Base-by-base conservation (phyloP, 2,329 filamentous ascomycete species). In the Colletotrichum eremochloae region DNA sequence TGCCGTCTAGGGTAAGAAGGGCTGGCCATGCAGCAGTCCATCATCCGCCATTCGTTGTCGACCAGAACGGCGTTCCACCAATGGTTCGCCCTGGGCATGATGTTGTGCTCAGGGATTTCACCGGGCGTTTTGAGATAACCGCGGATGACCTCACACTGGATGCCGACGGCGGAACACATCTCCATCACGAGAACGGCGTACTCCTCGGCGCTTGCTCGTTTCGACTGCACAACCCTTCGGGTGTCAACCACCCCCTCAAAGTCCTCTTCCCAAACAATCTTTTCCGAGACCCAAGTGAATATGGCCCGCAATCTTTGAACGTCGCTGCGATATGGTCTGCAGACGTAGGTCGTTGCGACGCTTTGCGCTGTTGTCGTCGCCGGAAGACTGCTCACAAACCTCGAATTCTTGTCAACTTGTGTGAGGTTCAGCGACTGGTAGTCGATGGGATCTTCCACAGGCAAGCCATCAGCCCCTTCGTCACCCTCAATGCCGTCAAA, bases 61-160 rank as follows among this genome's bases (percentile, higher is more conserved):
- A 98, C 91, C 46, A 98, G 84, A 24, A 98, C 94, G 0, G 94
- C 92, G 77, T 99, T 99, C 96, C 96, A 99, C 91, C 93, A 98
- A 82, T 99, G 96, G 78, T 99, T 99, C 0, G 96, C 89, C 40
- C 92, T 90, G n/a, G 94, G 94, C 80, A 96, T 90, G 70, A 92
- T 92, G 74, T 93, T 93, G 55, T 95, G 86, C 77, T 98, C 95
- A 1, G 93, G 86, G 9, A 92, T 84, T 77, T 98, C 96, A 0
- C 96, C 96, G 0, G 96, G 96, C 1, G 89, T 87, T 81, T 99
- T 99, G 68, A 99, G 89, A 79, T 96, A 98, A 0, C 96, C 96
- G 72, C 92, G 90, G 18, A 99, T 90, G 29, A 97, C 87, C 79
- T 98, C 96, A 46, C 94, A 94, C 75, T 94, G 92, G 46, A 99